Evolutionary conservation across 73 alveolate genomes (phyloP).

Genomic region (Blepharisma japonicum): DNA sequence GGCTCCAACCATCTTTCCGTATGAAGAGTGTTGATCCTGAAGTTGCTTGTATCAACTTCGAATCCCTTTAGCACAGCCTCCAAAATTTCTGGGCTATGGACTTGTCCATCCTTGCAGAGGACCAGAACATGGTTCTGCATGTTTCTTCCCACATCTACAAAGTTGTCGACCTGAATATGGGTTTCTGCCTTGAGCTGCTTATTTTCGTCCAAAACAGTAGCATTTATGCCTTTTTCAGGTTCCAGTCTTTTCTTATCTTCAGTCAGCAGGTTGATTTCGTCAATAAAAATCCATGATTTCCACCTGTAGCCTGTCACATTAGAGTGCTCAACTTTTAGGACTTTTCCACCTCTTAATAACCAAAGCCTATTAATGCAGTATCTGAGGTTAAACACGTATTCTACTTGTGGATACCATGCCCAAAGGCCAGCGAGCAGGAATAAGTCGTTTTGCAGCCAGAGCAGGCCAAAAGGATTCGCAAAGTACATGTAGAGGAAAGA

Average conservation of each 20-base stretch:
- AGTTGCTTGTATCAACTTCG: conserved; percentile 85
- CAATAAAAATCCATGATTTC: conserved; percentile 78
- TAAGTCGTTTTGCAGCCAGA: conserved; percentile 59
- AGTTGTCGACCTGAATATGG: conserved; percentile 77
- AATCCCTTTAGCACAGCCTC: conserved; percentile 81
- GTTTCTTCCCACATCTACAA: conserved; percentile 74
- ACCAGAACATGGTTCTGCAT: conserved; percentile 56
- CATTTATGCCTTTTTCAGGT: conserved; percentile 64
- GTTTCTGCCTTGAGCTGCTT: conserved; percentile 79
- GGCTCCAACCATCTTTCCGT: conserved; percentile 83
- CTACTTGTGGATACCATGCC: conserved; percentile 75
- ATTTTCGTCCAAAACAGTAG: conserved; percentile 60
- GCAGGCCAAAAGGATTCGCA: conserved; percentile 73
- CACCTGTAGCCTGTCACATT: conserved; percentile 71
- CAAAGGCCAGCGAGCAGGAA: conserved; percentile 51
- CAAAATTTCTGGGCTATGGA: conserved; percentile 85
- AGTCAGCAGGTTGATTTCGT: conserved; percentile 75
- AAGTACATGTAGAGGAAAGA: conserved; percentile 75
- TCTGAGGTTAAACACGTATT: conserved; percentile 74
- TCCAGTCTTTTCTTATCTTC: conserved; percentile 61
- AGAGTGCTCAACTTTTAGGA: conserved; percentile 61
- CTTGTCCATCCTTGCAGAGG: conserved; percentile 69
- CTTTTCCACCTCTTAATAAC: conserved; percentile 85
- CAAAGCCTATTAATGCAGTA: conserved; percentile 65
- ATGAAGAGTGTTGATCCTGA: conserved; percentile 81